Percentiles rank a stretch among this genome's conserved stretches.
phyloP scores from a whole-genome alignment of 208 protist species.

The Crithidia bombi region DNA sequence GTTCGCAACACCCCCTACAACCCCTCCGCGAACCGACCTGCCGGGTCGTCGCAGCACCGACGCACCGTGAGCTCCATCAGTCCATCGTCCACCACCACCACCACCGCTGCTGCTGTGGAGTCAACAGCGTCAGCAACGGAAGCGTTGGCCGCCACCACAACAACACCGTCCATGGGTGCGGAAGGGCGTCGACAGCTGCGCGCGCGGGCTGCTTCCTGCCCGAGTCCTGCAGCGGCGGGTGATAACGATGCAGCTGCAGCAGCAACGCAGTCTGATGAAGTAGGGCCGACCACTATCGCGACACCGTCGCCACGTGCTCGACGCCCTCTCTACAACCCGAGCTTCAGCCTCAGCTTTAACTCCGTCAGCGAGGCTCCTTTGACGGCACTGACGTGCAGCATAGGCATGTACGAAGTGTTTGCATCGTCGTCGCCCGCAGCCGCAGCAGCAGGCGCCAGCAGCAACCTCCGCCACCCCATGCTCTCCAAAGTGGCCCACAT shows the following conservation, averaged over 20 bases:
- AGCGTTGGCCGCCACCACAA: neutral
- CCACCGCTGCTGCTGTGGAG: neutral
- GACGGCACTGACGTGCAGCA: no score
- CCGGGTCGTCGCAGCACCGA: neutral
- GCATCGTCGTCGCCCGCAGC: neutral
- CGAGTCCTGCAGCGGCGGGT: neutral
- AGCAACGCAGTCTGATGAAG: no score
- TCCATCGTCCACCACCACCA: neutral
- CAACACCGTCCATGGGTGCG: neutral
- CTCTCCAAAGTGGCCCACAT: slow-evolving; percentile 2
- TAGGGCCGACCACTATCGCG: neutral
- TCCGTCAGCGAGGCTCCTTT: neutral
- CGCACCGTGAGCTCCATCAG: neutral
- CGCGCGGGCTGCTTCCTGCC: neutral
- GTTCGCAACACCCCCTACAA: neutral
- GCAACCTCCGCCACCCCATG: neutral
- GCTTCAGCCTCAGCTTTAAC: slow-evolving; percentile 2
- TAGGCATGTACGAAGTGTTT: neutral
- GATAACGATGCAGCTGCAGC: neutral
- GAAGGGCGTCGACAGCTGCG: neutral
- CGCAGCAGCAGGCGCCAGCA: neutral
- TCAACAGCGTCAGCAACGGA: neutral
- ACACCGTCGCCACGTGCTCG: neutral
- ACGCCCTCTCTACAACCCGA: neutral
- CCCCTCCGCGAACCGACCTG: neutral